Evolutionary conservation across 2,329 filamentous ascomycete genomes (phyloP), one percentile per base, ranked within the genome.

Genomic region (Amauroascus niger): DNA sequence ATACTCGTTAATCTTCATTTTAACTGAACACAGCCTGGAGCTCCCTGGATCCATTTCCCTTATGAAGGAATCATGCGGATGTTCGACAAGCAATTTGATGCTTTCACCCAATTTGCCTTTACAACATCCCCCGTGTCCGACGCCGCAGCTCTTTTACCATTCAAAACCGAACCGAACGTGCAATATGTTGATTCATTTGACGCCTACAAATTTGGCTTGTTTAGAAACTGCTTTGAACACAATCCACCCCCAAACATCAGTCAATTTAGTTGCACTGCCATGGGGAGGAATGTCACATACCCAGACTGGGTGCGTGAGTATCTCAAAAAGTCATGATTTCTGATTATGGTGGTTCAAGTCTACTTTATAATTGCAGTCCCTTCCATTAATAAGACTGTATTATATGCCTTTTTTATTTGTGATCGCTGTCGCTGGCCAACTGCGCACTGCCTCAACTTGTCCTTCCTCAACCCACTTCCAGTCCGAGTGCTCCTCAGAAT

Each of bases 241-340:
- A 43, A 43, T 44, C 52, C 45, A 18, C 52, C 52, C 39, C 52
- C 52, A 37, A 37, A 49, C 24, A 50, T 54, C 24, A 54, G 45
- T 50, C 45, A 20, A 37, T 54, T 43, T 44, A 44, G 46, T 44
- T 54, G 52, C 37, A 49, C 39, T 50, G 14, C 26, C 26, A 46
- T 47, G 18, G 40, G 50, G 41, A 50, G 46, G 46, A 49, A 54
- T 49, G 52, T 54, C 52, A 54, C 52, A 49, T 50, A 54, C 37
- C 52, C 46, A 44, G 52, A 54, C 39, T 54, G 52, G 45, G 18
- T 54, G 20, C 39, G 26, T 22, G 46, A 54, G 20, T 49, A 54
- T 44, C 26, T 50, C 35, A 49, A 54, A 14, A 37, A 54, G 30
- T 49, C 46, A 35, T 54, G 37, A 44, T 49, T 43, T 14, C 24